Base-by-base conservation (phyloP, 495 filamentous ascomycete genomes). In the Podospora pseudopauciseta region DNA sequence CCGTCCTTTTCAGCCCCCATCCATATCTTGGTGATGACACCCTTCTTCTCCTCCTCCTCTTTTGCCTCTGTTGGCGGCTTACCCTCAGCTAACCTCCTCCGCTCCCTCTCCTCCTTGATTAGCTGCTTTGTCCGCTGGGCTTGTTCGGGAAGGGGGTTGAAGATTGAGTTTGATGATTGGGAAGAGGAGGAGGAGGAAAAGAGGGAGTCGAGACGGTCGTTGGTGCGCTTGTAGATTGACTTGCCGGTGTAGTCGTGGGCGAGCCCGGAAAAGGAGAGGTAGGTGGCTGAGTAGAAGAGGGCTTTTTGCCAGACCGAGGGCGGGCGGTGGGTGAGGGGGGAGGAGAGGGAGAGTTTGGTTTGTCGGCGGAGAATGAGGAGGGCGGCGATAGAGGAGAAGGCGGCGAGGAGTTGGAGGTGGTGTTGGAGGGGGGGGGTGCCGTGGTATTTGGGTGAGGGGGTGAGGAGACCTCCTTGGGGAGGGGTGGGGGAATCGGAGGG, bases 1-100 rank as follows among this genome's bases (percentile, higher is more conserved):
- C 73, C 77, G 75, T 91, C 88, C 77, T 89, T 87, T 65, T 84
- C 82, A 9, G 86, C 90, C 80, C 90, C 87, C 89, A 89, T 91
- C 59, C 74, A 76, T 6, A 91, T 64, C 75, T 79, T 81, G 74
- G 85, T 72, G 73, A 85, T 67, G 11, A 85, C 68, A 63, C 9
- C 13, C 65, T 63, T 68, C 67, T 70, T 54, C 70, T 73, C 65
- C 68, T 67, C 73, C 69, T 68, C 73, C 71, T 67, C 63, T 65
- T 69, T 72, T 65, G 71, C 68, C 69, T 67, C 67, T 39, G 74
- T 75, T 57, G 80, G 76, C 75, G 74, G 74, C 72, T 79, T 77
- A 74, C 77, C 76, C 71, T 87, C 78, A 61, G 71, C 74, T 49
- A 49, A 2, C 9, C 39, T 49, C 39, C 39, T 49, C 3, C 39